phyloP scores from a whole-genome alignment of 2,329 filamentous ascomycete species.

The Xylaria sp. region DNA sequence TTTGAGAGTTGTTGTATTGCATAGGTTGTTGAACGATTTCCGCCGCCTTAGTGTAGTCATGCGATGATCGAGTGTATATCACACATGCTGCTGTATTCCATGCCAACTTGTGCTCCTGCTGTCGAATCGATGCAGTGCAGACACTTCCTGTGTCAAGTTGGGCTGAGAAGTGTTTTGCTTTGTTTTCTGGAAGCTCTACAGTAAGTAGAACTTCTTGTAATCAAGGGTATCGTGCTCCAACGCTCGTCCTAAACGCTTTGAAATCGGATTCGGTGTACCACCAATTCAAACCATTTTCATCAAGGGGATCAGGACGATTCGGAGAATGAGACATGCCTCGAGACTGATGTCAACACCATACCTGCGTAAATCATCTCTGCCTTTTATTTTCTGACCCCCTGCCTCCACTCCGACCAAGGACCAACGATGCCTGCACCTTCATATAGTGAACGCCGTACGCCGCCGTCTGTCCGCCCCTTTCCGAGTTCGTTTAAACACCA shows the following conservation, averaged over 20 bases:
- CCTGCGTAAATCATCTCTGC: constrained; percentile 10
- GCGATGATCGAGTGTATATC: constrained; percentile 24
- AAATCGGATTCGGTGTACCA: constrained; percentile 15
- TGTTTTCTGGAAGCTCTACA: constrained; percentile 7
- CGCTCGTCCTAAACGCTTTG: constrained; percentile 30
- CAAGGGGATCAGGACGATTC: constrained; percentile 15
- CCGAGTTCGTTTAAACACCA: constrained; percentile 47
- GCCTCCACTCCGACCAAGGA: constrained; percentile 22
- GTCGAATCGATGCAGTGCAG: constrained; percentile 51
- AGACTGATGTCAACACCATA: constrained; percentile 23
- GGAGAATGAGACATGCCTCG: constrained; percentile 15
- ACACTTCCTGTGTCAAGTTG: constrained; percentile 37
- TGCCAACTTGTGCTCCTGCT: constrained; percentile 47
- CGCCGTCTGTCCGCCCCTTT: constrained; percentile 44
- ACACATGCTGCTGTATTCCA: constrained; percentile 29
- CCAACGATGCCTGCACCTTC: constrained; percentile 21
- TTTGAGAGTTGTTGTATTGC: constrained; percentile 16
- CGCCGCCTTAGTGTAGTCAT: constrained; percentile 16
- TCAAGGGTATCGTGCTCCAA: constrained; percentile 37
- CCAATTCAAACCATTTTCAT: constrained; percentile 26
- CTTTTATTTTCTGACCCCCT: constrained; percentile 16
- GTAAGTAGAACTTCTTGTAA: constrained; percentile 18
- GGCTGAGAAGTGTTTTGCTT: constrained; percentile 13
- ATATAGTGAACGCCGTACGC: constrained; percentile 45
- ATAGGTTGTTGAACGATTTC: constrained; percentile 15